phyloP scores from a whole-genome alignment of 352 stramenopile species.

The Phytopythium kandeliae region DNA sequence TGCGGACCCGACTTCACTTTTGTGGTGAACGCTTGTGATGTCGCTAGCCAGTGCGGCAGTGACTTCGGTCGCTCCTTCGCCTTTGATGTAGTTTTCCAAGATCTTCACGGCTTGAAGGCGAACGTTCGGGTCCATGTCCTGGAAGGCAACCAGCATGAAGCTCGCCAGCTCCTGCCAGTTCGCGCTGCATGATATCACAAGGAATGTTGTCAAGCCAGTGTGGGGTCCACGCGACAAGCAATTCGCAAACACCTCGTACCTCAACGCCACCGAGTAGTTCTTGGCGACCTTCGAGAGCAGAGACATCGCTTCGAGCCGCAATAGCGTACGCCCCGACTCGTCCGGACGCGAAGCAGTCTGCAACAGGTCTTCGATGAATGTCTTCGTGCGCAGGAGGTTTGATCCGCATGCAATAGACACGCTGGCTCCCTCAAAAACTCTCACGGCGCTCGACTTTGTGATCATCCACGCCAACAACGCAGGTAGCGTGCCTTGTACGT shows the following conservation, averaged over 20 bases:
- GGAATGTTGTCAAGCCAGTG: too few species aligned
- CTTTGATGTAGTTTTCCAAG: slow-evolving; percentile 86
- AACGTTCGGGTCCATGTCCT: slow-evolving; percentile 82
- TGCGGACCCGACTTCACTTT: background rate
- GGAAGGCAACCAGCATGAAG: slow-evolving; percentile 79
- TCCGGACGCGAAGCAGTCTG: slow-evolving; percentile 55
- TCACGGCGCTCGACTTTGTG: slow-evolving; percentile 34
- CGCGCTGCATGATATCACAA: slow-evolving; percentile 10
- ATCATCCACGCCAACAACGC: slow-evolving; percentile 72
- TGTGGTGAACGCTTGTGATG: background rate
- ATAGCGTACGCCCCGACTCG: slow-evolving; percentile 38
- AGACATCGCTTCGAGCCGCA: slow-evolving; percentile 79
- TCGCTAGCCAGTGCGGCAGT: background rate
- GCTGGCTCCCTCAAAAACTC: slow-evolving; percentile 45
- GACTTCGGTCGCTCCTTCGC: slow-evolving; percentile 21
- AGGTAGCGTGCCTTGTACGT: slow-evolving; percentile 57
- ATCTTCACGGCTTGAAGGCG: slow-evolving; percentile 85
- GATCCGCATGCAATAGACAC: slow-evolving; percentile 65
- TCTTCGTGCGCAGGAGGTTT: slow-evolving; percentile 39
- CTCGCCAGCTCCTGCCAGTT: slow-evolving; percentile 63
- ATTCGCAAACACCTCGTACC: slow-evolving; percentile 5
- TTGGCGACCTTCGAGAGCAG: slow-evolving; percentile 81
- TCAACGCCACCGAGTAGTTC: slow-evolving; percentile 76
- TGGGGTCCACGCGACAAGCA: background rate
- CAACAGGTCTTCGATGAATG: slow-evolving; percentile 77